Evolutionary conservation across 257 asterid species (phyloP).

Genomic region (Penstemon davidsonii): DNA sequence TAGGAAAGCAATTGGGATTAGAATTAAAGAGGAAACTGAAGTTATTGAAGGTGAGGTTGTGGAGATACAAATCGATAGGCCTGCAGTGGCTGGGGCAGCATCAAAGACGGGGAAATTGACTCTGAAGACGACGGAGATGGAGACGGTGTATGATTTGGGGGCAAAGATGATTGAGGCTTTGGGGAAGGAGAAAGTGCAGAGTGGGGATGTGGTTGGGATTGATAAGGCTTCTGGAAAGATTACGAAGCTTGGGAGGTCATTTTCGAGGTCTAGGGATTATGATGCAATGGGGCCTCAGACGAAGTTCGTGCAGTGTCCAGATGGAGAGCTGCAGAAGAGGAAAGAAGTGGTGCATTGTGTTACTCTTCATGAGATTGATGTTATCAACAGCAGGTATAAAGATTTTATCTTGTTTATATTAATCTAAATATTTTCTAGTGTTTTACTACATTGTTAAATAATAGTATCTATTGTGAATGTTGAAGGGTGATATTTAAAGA

Average conservation of each 20-base stretch:
- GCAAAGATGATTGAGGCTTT: conserved; percentile 88
- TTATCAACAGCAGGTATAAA: conserved; percentile 80
- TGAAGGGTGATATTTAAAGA: too few species aligned
- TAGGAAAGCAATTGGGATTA: conserved; percentile 77
- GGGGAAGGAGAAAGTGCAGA: conserved; percentile 91
- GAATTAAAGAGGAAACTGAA: conserved; percentile 87
- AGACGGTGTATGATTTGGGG: conserved; percentile 86
- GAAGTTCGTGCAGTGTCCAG: conserved; percentile 94
- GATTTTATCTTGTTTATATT: neutral
- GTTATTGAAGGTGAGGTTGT: conserved; percentile 94
- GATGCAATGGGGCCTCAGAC: conserved; percentile 96
- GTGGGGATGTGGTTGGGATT: conserved; percentile 88
- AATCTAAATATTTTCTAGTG: neutral
- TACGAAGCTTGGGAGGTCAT: conserved; percentile 81
- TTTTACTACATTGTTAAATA: neutral
- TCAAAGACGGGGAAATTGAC: conserved; percentile 82
- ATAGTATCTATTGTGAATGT: neutral
- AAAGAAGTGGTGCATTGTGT: conserved; percentile 95
- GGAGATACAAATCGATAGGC: conserved; percentile 74
- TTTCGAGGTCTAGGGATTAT: conserved; percentile 80
- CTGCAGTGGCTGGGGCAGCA: conserved; percentile 78
- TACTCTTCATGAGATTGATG: conserved; percentile 89
- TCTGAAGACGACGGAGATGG: conserved; percentile 88
- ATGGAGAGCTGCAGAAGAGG: conserved; percentile 95
- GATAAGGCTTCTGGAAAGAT: conserved; percentile 95